phyloP scores from a whole-genome alignment of 768 basidiomycete species.

The Lactarius sanguifluus region DNA sequence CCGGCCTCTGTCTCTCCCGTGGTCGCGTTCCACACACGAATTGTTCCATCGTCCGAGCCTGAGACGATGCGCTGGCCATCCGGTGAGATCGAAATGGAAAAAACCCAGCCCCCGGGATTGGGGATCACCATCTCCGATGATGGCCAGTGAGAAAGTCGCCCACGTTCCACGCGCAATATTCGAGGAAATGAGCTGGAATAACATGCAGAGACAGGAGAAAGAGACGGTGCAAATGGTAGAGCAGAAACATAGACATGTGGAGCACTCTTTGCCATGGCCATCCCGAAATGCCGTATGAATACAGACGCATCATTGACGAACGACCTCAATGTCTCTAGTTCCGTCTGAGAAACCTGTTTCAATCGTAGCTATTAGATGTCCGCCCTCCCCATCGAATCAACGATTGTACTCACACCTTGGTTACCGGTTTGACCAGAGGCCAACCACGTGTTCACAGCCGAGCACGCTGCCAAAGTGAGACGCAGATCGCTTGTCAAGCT shows the following conservation, averaged over 20 bases:
- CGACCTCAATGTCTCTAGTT: neutral
- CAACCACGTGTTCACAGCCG: neutral
- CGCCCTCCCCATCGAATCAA: neutral
- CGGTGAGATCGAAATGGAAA: neutral
- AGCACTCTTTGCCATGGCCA: neutral
- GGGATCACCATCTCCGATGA: neutral
- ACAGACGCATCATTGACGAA: neutral
- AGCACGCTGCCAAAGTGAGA: neutral
- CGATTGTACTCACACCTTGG: neutral
- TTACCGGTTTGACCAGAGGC: neutral
- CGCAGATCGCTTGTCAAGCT: neutral
- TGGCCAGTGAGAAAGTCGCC: neutral
- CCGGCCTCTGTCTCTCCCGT: too few species aligned
- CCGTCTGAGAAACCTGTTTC: neutral
- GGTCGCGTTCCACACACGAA: too few species aligned
- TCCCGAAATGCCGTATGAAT: conserved; percentile 3
- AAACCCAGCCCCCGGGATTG: neutral
- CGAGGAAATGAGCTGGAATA: neutral
- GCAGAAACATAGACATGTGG: neutral
- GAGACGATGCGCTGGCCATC: neutral
- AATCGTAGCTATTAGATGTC: neutral
- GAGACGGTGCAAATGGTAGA: neutral
- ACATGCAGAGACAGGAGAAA: neutral
- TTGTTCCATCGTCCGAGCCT: too few species aligned
- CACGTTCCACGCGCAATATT: neutral